Evolutionary conservation across 805 yeast genomes (phyloP), one percentile per base, ranked within the genome.

Genomic region (Starmerella davenportii): DNA sequence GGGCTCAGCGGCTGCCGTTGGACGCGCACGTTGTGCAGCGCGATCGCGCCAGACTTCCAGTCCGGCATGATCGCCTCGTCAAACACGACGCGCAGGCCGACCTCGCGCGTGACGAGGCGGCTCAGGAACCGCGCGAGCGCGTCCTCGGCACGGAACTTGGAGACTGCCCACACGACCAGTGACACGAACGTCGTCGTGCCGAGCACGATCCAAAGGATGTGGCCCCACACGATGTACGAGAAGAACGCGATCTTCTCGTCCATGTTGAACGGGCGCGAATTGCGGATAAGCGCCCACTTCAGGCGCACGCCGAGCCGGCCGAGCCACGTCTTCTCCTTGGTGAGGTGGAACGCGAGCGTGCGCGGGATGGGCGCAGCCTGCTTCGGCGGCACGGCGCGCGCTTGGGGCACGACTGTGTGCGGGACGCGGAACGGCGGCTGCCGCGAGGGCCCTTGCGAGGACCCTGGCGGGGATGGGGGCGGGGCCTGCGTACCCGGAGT

Each of bases 171-270:
- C 11, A 90, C 65, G 1, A 85, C 65, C 34, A 84, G 54, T 4
- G 95, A 84, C 21, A 81, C 71, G 54, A 87, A 87, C 1, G 96
- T 82, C 1, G 99, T 90, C 9, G 98, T 87, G 8, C 87, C 95
- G 20, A 85, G 59, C 17, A 82, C 61, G 38, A 90, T 67, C 60
- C 92, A 64, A 7, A 81, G 56, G 2, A 79, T 75, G 52, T 90
- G 87, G 2, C 95, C 92, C 54, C 90, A 76, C 36, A 90, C 69
- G 21, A 90, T 61, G 95, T 96, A 85, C 5, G 94, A 79, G 41
- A 87, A 72, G 44, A 90, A 66, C 2, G 96, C 96, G 27, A 82
- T 70, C 40, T 84, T 69, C 51, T 87, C 95, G 58, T 90, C 96
- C n/a, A 79, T 71, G 54, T 78, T 85, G 61, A 81, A 80, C 1